Percentiles rank a stretch among this genome's conserved stretches.
Evolutionary conservation across 148 eudicot genomes (phyloP).

Genomic region (Bassia scoparia): DNA sequence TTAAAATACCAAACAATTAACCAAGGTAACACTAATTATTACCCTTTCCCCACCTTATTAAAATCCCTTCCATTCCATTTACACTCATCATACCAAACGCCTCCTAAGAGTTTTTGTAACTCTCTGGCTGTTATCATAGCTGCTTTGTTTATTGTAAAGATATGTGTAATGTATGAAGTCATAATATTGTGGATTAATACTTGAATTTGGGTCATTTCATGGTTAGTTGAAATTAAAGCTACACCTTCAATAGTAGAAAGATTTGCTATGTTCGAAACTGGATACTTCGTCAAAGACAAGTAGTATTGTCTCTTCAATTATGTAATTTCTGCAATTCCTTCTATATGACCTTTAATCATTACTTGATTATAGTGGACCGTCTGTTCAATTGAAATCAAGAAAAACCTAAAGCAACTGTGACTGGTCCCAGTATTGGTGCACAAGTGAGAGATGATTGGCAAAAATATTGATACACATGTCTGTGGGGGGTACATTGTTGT

Average conservation of each 20-base stretch:
- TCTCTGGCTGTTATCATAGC: neutral
- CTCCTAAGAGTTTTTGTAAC: neutral
- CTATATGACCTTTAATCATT: neutral
- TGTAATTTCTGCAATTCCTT: neutral
- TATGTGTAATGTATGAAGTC: too few relatives aligned
- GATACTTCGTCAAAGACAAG: too few relatives aligned
- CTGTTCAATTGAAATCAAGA: constrained; percentile 11
- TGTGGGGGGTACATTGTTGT: neutral
- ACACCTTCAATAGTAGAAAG: too few relatives aligned
- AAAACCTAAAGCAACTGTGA: constrained; percentile 5
- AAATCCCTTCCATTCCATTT: too few relatives aligned
- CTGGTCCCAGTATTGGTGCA: neutral
- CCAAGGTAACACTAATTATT: too few relatives aligned
- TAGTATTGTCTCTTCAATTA: too few relatives aligned
- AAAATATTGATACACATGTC: too few relatives aligned
- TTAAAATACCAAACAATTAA: too few relatives aligned
- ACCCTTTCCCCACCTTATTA: too few relatives aligned
- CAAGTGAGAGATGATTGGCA: constrained; percentile 1
- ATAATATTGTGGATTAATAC: neutral
- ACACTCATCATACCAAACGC: too few relatives aligned
- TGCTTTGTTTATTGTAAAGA: neutral
- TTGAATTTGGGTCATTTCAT: neutral
- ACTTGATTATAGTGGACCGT: constrained; percentile 9
- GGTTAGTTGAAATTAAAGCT: neutral
- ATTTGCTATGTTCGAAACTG: too few relatives aligned